phyloP scores from a whole-genome alignment of 2,329 filamentous ascomycete species.

The Monosporascus sp. region DNA sequence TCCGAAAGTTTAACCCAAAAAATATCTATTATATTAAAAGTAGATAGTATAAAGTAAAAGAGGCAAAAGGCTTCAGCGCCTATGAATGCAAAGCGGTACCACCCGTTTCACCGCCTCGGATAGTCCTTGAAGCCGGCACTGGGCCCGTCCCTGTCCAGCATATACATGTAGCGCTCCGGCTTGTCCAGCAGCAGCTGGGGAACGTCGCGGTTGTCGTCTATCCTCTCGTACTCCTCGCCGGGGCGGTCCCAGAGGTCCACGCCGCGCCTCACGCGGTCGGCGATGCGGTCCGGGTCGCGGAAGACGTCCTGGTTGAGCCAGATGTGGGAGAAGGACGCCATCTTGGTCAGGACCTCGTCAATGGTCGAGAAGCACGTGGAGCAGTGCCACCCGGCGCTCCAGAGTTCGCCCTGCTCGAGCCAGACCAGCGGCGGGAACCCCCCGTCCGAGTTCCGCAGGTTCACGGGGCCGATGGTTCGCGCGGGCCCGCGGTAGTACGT shows the following conservation, averaged over 20 bases:
- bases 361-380: slow-evolving; percentile 55
- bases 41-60: no score
- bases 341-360: slow-evolving; percentile 49
- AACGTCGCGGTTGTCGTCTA: slow-evolving; percentile 48
- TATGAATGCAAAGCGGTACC: no score
- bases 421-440: slow-evolving; percentile 32
- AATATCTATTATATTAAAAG: no score
- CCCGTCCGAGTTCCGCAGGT: slow-evolving; percentile 45
- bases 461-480: slow-evolving; percentile 46
- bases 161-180: slow-evolving; percentile 36
- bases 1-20: no score
- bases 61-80: no score
- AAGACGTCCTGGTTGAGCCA: slow-evolving; percentile 46
- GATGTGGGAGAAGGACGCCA: slow-evolving; percentile 50
- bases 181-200: slow-evolving; percentile 41
- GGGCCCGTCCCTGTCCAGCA: slow-evolving; percentile 40
- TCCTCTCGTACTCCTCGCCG: slow-evolving; percentile 40
- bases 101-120: slow-evolving; percentile 11
- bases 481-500: slow-evolving; percentile 39
- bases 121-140: slow-evolving; percentile 46
- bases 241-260: slow-evolving; percentile 50
- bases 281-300: slow-evolving; percentile 42
- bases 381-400: slow-evolving; percentile 57
- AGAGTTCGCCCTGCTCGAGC: slow-evolving; percentile 38
- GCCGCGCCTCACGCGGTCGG: slow-evolving; percentile 45